These are phyloP conservation scores for Sarocladium kiliense DNA, from an alignment of 2,329 filamentous ascomycete genomes.

Conservation along the genomic window DNA sequence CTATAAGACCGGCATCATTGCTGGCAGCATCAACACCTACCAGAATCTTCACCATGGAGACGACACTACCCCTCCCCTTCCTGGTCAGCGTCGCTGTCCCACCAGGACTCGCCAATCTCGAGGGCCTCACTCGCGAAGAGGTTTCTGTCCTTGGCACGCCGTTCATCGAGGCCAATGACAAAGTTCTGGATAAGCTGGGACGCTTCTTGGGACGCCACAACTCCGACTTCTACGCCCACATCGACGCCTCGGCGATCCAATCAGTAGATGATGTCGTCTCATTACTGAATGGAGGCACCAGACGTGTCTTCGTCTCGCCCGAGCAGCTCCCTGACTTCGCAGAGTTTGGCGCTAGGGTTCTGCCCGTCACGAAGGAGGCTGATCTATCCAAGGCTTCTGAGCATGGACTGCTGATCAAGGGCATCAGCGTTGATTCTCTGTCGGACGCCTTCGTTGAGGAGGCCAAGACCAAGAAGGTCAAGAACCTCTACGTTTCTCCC, in stretches of 20 bases:
- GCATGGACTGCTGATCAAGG: conserved; percentile 46
- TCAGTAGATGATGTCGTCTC: conserved; percentile 69
- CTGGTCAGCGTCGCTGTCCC: conserved; percentile 52
- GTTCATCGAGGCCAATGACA: conserved; percentile 49
- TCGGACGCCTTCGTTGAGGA: conserved; percentile 37
- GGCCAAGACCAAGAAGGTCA: conserved; percentile 39
- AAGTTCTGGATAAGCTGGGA: conserved; percentile 40
- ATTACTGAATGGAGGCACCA: conserved; percentile 79
- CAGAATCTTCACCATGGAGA: conserved; percentile 46
- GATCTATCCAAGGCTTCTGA: conserved; percentile 41
- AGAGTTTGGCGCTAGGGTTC: conserved; percentile 52
- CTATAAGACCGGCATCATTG: not conserved
- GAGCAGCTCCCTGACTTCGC: conserved; percentile 58
- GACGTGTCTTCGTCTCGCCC: conserved; percentile 75
- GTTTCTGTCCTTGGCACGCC: conserved; percentile 54
- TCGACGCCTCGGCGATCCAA: conserved; percentile 68
- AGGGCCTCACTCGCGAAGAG: conserved; percentile 52
- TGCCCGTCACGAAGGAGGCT: conserved; percentile 43
- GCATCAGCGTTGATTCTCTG: conserved; percentile 18
- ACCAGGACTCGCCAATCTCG: conserved; percentile 39
- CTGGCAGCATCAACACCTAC: not conserved
- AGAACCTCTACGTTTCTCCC: conserved; percentile 46
- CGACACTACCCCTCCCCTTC: conserved; percentile 58
- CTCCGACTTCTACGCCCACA: conserved; percentile 57
- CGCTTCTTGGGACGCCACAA: conserved; percentile 45